Base-by-base conservation (phyloP, 2,329 filamentous ascomycete species). In the Colletotrichum paranaense region DNA sequence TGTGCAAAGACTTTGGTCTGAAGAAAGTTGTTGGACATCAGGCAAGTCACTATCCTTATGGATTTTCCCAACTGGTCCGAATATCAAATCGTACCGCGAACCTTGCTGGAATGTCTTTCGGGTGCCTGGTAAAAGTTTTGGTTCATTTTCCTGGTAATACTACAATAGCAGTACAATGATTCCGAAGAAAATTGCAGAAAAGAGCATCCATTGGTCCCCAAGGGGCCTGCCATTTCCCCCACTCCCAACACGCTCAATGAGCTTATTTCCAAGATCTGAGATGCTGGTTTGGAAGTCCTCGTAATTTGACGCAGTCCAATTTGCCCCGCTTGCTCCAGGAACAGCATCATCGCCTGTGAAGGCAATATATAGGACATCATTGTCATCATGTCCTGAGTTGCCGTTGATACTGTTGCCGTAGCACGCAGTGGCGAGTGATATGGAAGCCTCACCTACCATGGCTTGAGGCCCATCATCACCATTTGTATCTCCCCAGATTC, bases 351-450 rank as follows among this genome's bases (percentile, higher is more conserved):
- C 68, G 1, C 90, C 90, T 0, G 83, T 83, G 77, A 93, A 93
- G 0, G 88, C 91, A 62, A 93, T 84, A 79, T 89, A 92, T 46
- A 93, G 80, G 0, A 92, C 88, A 78, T 93, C 90, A 42, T 89
- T 85, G 19, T 83, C 80, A 53, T 85, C 84, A 78, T 92, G 87
- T 1, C 91, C 91, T 67, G 80, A 83, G 78, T 91, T 82, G 3
- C 90, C 91, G 49, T 82, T 88, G 38, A 92, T 81, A 1, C 78
- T 78, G 6, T 82, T 80, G 3, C 89, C 89, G 77, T 86, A 92
- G 78, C 90, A 92, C 24, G 87, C 82, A 38, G 88, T 88, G 2
- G 88, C 90, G 8, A 92, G 83, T 1, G 88, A 86, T 75, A 92
- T 86, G 30, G 88, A 88, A 0, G 88, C 85, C 76, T 92, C 90